phyloP scores from a whole-genome alignment of 163 green algal species.

The Botryococcus braunii region DNA sequence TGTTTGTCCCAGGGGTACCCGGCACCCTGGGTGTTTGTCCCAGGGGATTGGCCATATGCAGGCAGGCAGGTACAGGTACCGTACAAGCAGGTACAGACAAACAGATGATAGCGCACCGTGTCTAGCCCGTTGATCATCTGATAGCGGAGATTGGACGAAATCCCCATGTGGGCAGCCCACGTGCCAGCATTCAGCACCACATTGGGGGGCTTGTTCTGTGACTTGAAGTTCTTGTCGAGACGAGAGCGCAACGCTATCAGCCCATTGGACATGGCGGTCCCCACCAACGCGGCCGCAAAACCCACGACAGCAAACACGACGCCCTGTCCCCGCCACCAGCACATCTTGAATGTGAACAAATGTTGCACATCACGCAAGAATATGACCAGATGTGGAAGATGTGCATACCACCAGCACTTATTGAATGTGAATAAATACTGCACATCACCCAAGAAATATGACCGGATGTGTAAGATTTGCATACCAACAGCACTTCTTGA shows the following conservation, averaged over 20 bases:
- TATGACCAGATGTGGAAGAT: conserved; percentile 6
- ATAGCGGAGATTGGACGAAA: conserved; percentile 88
- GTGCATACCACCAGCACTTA: conserved; percentile 7
- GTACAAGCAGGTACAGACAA: too few relatives aligned
- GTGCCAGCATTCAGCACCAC: conserved; percentile 76
- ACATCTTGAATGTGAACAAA: too few relatives aligned
- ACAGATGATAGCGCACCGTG: conserved; percentile 49
- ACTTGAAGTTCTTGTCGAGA: conserved; percentile 58
- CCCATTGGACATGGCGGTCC: conserved; percentile 78
- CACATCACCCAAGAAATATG: too few relatives aligned
- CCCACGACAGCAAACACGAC: conserved; percentile 81
- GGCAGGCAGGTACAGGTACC: too few relatives aligned
- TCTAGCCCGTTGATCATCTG: conserved; percentile 88
- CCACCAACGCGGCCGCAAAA: conserved; percentile 76
- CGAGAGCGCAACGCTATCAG: conserved; percentile 62
- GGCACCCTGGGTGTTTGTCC: too few relatives aligned
- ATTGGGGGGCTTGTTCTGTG: conserved; percentile 74
- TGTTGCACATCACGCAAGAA: too few relatives aligned
- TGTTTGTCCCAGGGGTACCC: too few relatives aligned
- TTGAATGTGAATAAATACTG: neutral
- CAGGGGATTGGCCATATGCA: too few relatives aligned
- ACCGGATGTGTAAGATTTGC: too few relatives aligned
- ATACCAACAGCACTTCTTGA: too few relatives aligned
- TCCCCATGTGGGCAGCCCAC: conserved; percentile 90
- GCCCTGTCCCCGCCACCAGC: conserved; percentile 41